These are phyloP conservation scores for Hyphodiscus hymeniophilus DNA, from an alignment of 495 filamentous ascomycete species.

Conservation along the genomic window DNA sequence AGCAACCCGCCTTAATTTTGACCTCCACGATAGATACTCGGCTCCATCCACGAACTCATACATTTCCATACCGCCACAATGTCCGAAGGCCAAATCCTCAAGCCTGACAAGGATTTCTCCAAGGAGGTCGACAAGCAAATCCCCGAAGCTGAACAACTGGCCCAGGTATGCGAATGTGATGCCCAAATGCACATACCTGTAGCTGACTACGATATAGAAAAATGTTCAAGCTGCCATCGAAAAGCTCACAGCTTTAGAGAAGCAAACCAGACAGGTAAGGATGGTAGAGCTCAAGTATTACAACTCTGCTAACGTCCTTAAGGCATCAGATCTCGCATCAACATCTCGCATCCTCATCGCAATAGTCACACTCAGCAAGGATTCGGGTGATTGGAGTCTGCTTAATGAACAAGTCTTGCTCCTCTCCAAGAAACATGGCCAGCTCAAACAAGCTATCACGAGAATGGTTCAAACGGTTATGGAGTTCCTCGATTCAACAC, in stretches of 20 bases:
- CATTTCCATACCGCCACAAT: constrained; percentile 14
- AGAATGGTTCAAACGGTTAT: constrained; percentile 98
- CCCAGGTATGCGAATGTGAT: constrained; percentile 51
- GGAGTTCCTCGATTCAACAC: constrained; percentile 74
- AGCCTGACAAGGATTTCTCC: constrained; percentile 66
- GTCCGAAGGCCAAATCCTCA: constrained; percentile 29
- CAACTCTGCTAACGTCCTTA: constrained; percentile 4
- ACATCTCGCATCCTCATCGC: constrained; percentile 80
- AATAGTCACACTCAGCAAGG: constrained; percentile 90
- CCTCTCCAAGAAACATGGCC: constrained; percentile 97
- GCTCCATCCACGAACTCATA: background rate
- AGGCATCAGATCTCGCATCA: constrained; percentile 92
- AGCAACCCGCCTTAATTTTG: background rate
- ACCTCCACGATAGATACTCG: background rate
- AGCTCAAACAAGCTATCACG: constrained; percentile 97
- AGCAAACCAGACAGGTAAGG: constrained; percentile 87
- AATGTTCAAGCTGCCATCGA: constrained; percentile 82
- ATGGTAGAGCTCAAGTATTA: constrained; percentile 11
- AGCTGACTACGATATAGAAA: constrained; percentile 38
- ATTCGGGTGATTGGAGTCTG: constrained; percentile 82
- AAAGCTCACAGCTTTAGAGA: constrained; percentile 84
- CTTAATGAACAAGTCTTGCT: constrained; percentile 94
- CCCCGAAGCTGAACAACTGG: constrained; percentile 78
- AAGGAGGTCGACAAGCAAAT: constrained; percentile 89
- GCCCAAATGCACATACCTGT: constrained; percentile 4